These are phyloP conservation scores for Hanseniaspora uvarum DNA, from an alignment of 1,139 yeast species.

Conservation along the genomic window DNA sequence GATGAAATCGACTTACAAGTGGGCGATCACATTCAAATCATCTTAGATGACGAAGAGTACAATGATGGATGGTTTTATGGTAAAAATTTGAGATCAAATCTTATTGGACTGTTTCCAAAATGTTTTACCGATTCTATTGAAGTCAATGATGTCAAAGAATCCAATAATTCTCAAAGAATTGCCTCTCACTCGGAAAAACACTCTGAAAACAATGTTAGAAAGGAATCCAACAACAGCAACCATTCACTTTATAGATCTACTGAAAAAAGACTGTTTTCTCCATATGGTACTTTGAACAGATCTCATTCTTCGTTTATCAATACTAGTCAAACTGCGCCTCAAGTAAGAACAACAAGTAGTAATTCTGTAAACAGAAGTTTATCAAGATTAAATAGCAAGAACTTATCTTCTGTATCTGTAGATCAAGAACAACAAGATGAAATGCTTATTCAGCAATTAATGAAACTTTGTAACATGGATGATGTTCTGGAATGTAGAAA, in stretches of 20 bases:
- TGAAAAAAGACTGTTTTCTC: neutral
- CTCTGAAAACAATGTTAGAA: neutral
- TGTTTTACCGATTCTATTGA: slow-evolving; percentile 53
- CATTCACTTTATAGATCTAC: neutral
- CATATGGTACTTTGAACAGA: neutral
- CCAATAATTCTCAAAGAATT: neutral
- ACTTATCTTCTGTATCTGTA: neutral
- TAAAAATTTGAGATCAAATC: slow-evolving; percentile 55
- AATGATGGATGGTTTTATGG: slow-evolving; percentile 99
- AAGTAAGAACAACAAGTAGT: slow-evolving; percentile 22
- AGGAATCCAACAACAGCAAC: neutral
- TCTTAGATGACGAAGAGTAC: slow-evolving; percentile 85
- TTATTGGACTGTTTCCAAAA: slow-evolving; percentile 82
- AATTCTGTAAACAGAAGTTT: slow-evolving; percentile 10
- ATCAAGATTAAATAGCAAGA: slow-evolving; percentile 2
- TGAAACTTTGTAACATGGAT: slow-evolving; percentile 1
- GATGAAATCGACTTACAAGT: slow-evolving; percentile 73
- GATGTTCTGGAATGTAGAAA: slow-evolving; percentile 37
- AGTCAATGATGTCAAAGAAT: slow-evolving; percentile 40
- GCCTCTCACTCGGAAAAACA: slow-evolving; percentile 26
- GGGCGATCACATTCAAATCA: slow-evolving; percentile 80
- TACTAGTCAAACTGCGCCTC: slow-evolving; percentile 25
- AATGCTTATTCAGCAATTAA: neutral
- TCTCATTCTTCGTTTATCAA: slow-evolving; percentile 6
- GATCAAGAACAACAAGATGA: slow-evolving; percentile 2